phyloP scores from a whole-genome alignment of 2,329 filamentous ascomycete species.

The Aspergillus sp. region DNA sequence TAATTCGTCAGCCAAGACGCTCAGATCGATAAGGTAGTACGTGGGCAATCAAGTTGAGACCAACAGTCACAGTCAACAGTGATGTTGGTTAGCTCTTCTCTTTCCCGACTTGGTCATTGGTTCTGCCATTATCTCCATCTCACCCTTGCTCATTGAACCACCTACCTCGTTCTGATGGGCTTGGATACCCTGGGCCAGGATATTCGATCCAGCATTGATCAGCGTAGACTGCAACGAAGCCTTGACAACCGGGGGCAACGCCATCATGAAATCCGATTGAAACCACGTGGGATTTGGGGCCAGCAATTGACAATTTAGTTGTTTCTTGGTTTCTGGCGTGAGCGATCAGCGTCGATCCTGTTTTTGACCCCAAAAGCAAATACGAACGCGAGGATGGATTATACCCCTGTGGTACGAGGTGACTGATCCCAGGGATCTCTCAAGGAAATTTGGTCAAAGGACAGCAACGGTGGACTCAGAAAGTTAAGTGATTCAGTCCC shows the following conservation, averaged over 20 bases:
- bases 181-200: slow-evolving; percentile 56
- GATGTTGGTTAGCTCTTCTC: not conserved
- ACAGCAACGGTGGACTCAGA: not conserved
- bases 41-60: not conserved
- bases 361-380: not conserved
- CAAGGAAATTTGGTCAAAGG: not conserved
- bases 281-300: not conserved
- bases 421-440: not conserved
- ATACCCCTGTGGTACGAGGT: not conserved
- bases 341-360: not conserved
- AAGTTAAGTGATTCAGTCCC: not conserved
- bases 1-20: not conserved
- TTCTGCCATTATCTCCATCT: not conserved
- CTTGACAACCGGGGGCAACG: slow-evolving; percentile 49
- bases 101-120: not conserved
- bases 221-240: slow-evolving; percentile 55
- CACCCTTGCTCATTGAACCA: no score
- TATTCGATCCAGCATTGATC: slow-evolving; percentile 55
- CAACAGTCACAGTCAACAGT: not conserved
- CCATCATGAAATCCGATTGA: slow-evolving; percentile 16
- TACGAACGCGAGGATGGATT: not conserved
- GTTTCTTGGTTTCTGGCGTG: not conserved
- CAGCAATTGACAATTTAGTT: not conserved
- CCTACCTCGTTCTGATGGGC: slow-evolving; percentile 48
- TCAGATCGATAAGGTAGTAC: not conserved